Base-by-base conservation (phyloP, 2,329 filamentous ascomycete species). In the Teratosphaeria zuluensis region DNA sequence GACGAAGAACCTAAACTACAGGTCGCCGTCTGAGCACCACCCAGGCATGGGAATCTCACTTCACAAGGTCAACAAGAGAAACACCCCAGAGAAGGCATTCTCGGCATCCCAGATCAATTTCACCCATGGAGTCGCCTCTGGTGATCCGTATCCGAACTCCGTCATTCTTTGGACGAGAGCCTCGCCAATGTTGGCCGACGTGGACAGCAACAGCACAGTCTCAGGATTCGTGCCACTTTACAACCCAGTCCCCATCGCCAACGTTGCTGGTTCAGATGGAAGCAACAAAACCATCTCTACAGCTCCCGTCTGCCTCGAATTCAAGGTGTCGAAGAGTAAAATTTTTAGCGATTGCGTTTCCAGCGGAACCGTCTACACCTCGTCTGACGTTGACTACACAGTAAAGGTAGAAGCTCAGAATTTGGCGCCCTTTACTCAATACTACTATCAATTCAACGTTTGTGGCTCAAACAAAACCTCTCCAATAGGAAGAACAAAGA, bases 341-440 rank as follows among this genome's bases (percentile, higher is more conserved):
- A 70, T 74, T n/a, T 75, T 81, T 33, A 72, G 72, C 11, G 66
- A 75, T 1, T 73, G 82, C 7, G 81, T 82, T 1, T 76, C 80
- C 55, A 75, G 75, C 1, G 87, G 87, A 4, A 80, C 74, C 38
- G 85, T 80, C 0, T 89, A 84, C 67, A 90, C 88, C 0, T 87
- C 81, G 38, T 87, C 82, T 0, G 87, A 90, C 68, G 82, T 90
- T 54, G 88, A 91, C 68, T 91, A 85, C 68, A 90, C 87, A 0
- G 76, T 90, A 60, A 89, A 89, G 78, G 81, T 89, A 14, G 86
- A 90, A 70, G 87, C 86, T 1, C 79, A 73, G 54, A 79, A 80
- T 14, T 70, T 90, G 48, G 74, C 81, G 56, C 78, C 86, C 0
- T 87, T 83, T 66, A 89, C 84, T 0, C 78, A 76, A 1, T 89